A percentile compares a stretch with the other conserved stretches of the same genome.
Evolutionary conservation across 2,329 filamentous ascomycete genomes (phyloP).

Genomic region (Rugonectria rugulosa): DNA sequence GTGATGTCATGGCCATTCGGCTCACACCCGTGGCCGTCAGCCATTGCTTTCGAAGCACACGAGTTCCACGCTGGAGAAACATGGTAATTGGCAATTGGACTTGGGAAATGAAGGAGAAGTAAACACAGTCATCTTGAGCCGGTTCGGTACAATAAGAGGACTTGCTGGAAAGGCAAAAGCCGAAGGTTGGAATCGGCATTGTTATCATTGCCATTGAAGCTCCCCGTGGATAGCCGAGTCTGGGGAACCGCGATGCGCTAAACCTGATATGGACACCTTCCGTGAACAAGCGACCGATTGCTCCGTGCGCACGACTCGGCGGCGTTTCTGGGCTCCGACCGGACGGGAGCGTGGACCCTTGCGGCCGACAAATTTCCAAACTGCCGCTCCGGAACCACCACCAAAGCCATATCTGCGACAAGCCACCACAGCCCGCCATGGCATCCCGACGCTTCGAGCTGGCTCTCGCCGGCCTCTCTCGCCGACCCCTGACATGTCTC

Average conservation of each 20-base stretch:
- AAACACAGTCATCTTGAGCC: conserved; percentile 20
- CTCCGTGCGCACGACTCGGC: conserved; percentile 26
- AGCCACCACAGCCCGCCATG: conserved; percentile 34
- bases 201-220: conserved; percentile 38
- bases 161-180: conserved; percentile 29
- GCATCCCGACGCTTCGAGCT: conserved; percentile 43
- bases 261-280: conserved; percentile 30
- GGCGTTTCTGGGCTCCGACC: conserved; percentile 24
- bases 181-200: conserved; percentile 47
- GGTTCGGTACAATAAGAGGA: conserved; percentile 33
- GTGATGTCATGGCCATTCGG: conserved; percentile 43
- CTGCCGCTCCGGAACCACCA: conserved; percentile 8
- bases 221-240: conserved; percentile 51
- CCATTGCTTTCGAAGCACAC: conserved; percentile 60
- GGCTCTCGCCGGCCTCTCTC: conserved; percentile 39
- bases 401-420: conserved; percentile 16
- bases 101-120: conserved; percentile 27
- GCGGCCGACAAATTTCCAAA: conserved; percentile 33
- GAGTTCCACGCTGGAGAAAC: conserved; percentile 63
- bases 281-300: conserved; percentile 28
- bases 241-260: conserved; percentile 39
- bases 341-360: conserved; percentile 9
- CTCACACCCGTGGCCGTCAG: conserved; percentile 51
- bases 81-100: conserved; percentile 46
- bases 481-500: conserved; percentile 52